phyloP scores from a whole-genome alignment of 2,329 filamentous ascomycete genomes.

The Alternaria rosae region DNA sequence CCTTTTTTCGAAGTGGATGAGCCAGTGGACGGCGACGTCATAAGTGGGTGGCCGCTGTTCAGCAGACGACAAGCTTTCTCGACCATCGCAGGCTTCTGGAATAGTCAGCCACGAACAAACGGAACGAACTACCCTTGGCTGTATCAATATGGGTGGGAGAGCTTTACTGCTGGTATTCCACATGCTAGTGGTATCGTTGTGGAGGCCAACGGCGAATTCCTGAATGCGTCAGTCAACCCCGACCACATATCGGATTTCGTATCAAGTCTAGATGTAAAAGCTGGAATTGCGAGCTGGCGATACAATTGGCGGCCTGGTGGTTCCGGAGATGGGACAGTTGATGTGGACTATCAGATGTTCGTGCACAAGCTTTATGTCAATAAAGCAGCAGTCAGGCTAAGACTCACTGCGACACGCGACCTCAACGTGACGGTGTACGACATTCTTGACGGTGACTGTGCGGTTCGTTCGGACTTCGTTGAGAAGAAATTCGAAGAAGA shows the following conservation, averaged over 20 bases:
- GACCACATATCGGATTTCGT: constrained; percentile 67
- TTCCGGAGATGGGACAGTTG: constrained; percentile 55
- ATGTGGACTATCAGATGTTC: constrained; percentile 71
- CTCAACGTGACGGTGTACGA: constrained; percentile 68
- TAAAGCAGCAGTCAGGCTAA: constrained; percentile 66
- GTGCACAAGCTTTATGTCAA: constrained; percentile 70
- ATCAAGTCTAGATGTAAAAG: constrained; percentile 68
- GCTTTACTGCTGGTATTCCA: constrained; percentile 74
- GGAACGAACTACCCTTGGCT: constrained; percentile 73
- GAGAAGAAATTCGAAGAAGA: constrained; percentile 63
- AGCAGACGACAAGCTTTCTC: constrained; percentile 69
- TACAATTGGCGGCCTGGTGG: constrained; percentile 70
- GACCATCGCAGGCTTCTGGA: constrained; percentile 72
- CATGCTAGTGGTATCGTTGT: constrained; percentile 70
- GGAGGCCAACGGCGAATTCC: constrained; percentile 60
- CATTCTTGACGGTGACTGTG: constrained; percentile 71
- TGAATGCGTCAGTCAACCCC: constrained; percentile 68
- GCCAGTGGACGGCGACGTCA: constrained; percentile 59
- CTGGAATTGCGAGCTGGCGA: constrained; percentile 68
- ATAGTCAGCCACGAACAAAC: constrained; percentile 65
- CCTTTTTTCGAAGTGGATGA: constrained; percentile 68
- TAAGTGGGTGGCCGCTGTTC: constrained; percentile 73
- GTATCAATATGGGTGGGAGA: constrained; percentile 73
- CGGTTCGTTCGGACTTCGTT: constrained; percentile 68
- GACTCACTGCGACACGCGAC: constrained; percentile 63